Conservation (phyloP, 2,329 filamentous ascomycete genomes). For the Lachnellula hyalina region DNA sequence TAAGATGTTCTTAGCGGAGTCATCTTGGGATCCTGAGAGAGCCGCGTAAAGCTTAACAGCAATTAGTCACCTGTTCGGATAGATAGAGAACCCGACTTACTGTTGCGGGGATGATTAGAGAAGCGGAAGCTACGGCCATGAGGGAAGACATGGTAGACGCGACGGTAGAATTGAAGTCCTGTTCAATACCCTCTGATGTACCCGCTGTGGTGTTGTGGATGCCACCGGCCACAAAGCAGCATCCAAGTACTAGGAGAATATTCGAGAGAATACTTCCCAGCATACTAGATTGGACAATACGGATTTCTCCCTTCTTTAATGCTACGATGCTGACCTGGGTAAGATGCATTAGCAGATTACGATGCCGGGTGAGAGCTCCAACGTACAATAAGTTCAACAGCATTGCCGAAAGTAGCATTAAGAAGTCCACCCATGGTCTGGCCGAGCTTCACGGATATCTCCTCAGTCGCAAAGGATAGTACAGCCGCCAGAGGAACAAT, state of each 20-base stretch:
- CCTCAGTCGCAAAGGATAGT: slow-evolving; percentile 36
- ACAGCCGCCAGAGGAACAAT: slow-evolving; percentile 49
- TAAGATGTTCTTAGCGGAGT: slow-evolving; percentile 54
- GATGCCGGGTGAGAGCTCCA: neutral
- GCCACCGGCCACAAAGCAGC: slow-evolving; percentile 74
- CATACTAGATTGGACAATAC: slow-evolving; percentile 96
- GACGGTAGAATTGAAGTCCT: slow-evolving; percentile 69
- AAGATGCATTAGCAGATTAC: neutral
- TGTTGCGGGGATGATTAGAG: slow-evolving; percentile 72
- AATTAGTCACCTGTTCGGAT: slow-evolving; percentile 3
- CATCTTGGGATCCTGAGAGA: slow-evolving; percentile 42
- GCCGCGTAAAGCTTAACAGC: slow-evolving; percentile 56
- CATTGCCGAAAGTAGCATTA: slow-evolving; percentile 46
- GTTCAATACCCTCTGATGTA: slow-evolving; percentile 46
- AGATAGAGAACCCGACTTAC: slow-evolving; percentile 31
- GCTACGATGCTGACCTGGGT: slow-evolving; percentile 84
- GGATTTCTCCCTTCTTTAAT: slow-evolving; percentile 76
- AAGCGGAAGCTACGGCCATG: slow-evolving; percentile 71
- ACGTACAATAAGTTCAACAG: slow-evolving; percentile 50
- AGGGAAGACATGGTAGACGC: slow-evolving; percentile 71
- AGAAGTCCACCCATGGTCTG: slow-evolving; percentile 51
- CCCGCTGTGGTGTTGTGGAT: slow-evolving; percentile 44
- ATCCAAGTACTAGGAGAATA: slow-evolving; percentile 78
- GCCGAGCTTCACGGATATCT: slow-evolving; percentile 47
- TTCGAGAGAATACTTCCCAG: slow-evolving; percentile 94